Percentiles rank a stretch among this genome's conserved stretches.
phyloP scores from a whole-genome alignment of 371 early-diverging fungal species.

The Haplosporangium sp. region DNA sequence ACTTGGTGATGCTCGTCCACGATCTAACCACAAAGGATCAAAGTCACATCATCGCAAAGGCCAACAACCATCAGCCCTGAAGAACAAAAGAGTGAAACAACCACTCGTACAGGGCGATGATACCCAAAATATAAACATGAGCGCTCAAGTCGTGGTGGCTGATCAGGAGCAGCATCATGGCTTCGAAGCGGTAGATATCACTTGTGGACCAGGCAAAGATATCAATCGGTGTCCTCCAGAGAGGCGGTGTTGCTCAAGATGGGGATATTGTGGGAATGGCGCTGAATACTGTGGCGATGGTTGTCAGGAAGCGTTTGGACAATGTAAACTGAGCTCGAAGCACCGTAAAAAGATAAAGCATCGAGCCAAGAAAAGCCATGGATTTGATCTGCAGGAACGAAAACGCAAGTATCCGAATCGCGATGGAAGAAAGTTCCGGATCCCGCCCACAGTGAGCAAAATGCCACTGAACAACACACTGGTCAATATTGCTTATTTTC shows the following conservation, averaged over 20 bases:
- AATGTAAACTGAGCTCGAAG: conserved; percentile 2
- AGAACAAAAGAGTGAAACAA: not conserved
- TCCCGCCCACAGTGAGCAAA: conserved; percentile 15
- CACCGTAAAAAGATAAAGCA: not conserved
- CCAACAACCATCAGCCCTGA: not conserved
- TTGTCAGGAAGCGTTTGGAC: conserved; percentile 27
- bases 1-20: conserved; percentile 3
- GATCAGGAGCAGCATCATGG: not conserved
- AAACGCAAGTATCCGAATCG: conserved; percentile 1
- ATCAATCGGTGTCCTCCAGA: conserved; percentile 10
- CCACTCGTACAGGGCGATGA: not conserved
- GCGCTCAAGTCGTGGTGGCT: too few relatives aligned
- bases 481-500: conserved; percentile 39
- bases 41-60: conserved; percentile 1
- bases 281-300: conserved; percentile 22
- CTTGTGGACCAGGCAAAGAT: conserved; percentile 12
- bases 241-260: conserved; percentile 31
- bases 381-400: conserved; percentile 20
- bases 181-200: conserved; percentile 1
- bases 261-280: conserved; percentile 33
- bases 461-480: conserved; percentile 13
- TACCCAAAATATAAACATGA: too few relatives aligned
- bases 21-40: not conserved
- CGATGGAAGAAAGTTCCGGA: conserved; percentile 16
- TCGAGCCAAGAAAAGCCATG: conserved; percentile 1